Base-by-base conservation (phyloP, 148 eudicot genomes). In the Camellia sinensis region DNA sequence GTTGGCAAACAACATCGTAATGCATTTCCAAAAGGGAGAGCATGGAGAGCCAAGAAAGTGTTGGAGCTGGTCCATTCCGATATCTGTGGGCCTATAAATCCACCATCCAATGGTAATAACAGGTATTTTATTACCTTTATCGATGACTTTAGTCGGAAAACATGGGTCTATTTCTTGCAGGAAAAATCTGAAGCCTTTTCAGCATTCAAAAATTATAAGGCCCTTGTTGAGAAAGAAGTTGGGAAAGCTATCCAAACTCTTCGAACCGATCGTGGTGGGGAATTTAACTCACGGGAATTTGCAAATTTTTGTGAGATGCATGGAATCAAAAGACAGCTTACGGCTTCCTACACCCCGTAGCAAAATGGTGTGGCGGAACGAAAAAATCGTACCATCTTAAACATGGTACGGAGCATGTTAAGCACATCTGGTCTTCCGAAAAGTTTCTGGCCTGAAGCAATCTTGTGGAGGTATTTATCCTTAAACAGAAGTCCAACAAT, bases 361-460 rank as follows among this genome's bases (percentile, higher is more conserved):
- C 82, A 71, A 19, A 80, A 71, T 43, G 77, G 77, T 3, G 77
- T 72, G 9, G 76, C 82, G 4, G 67, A 71, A 6, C 12, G 72
- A n/a, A 80, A 73, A 41, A 80, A 80, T 63, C 45, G 78, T 43
- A 80, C 78, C 45, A 77, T 46, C 50, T 46, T 46, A 46, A 46
- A 46, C 7, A 46, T 46, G 50, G 50, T 46, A 7, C 50, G 50
- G 40, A 41, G 61, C 8, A 60, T 80, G 71, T 17, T 80, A 48
- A 65, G 6, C 7, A 29, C 6, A 0, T 73, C 64, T 48, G n/a
- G 6, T 6, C 11, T 80, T 56, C 72, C 78, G 5, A 80, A 64
- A 2, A 3, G 6, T 7, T 80, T 80, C 15, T 80, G 77, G 82
- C 56, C 46, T 4, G 78, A 80, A 9, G 82, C 71, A 3, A 67